Evolutionary conservation across 2,329 filamentous ascomycete species (phyloP), one percentile per base, ranked within the genome.

Genomic region (Magnaporthiopsis rhizophila): DNA sequence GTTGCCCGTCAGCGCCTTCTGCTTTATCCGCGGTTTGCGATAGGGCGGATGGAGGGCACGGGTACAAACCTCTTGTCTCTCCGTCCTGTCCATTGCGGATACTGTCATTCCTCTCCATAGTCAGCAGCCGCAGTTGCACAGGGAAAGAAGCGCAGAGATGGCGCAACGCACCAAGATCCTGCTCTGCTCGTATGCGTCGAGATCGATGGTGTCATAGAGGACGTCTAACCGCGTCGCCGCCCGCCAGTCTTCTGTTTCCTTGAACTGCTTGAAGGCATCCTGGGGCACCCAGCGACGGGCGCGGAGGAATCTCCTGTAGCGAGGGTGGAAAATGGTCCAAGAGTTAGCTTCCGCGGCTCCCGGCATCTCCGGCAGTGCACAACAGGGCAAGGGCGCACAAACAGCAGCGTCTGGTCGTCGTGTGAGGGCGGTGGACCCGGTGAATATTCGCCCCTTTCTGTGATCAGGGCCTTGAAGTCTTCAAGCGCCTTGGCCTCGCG

Each of bases 71-170:
- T 72, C 68, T 87, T 89, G 77, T 97, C 94, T 69, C 93, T 86
- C 68, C 92, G 89, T 64, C 94, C 94, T 26, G 91, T 96, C 90
- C 92, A 97, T 86, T 97, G 92, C 30, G 93, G 92, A 73, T 97
- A 97, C 89, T 93, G 71, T 65, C 11, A 28, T 34, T 45, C 34
- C 6, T 15, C 1, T 24, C 15, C 28, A 32, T 26, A 15, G 64
- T 67, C 63, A 68, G 64, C 21, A 11, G 30, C 45, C 45, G n/a
- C 36, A 45, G 12, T 32, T 12, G 32, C 13, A 58, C 13, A 21
- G 13, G 38, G 15, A 45, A 45, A 21, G 38, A 21, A 5, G 15
- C 18, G 38, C 38, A 7, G 18, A 15, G 15, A 15, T 21, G 18
- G 57, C 57, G 57, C 24, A 58, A 58, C 81, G 69, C 76, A 94